Evolutionary conservation across 805 yeast species (phyloP).

Genomic region (Yamadazyma laniorum): DNA sequence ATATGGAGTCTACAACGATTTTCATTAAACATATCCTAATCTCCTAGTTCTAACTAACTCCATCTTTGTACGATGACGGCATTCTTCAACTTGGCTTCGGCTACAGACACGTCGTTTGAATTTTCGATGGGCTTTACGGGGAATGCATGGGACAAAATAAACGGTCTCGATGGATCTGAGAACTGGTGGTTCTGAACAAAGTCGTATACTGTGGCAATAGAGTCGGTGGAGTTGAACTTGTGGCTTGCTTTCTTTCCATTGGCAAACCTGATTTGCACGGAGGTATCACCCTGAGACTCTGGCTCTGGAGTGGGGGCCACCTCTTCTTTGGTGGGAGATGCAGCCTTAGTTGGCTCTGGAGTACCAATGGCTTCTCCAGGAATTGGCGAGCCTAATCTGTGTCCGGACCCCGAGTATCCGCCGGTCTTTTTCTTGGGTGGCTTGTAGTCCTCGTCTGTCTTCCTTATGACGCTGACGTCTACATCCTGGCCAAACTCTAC

Average conservation of each 20-base stretch:
- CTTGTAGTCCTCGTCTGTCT: slow-evolving; percentile 74
- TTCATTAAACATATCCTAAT: too few relatives aligned
- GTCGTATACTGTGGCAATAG: slow-evolving; percentile 65
- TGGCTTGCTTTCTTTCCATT: slow-evolving; percentile 70
- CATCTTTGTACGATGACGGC: slow-evolving; percentile 92
- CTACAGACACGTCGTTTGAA: slow-evolving; percentile 48
- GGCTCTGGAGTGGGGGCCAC: slow-evolving; percentile 12
- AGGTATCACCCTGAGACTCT: slow-evolving; percentile 58
- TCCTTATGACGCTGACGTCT: slow-evolving; percentile 81
- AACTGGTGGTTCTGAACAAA: slow-evolving; percentile 52
- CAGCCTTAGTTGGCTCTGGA: slow-evolving; percentile 12
- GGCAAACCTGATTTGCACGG: slow-evolving; percentile 80
- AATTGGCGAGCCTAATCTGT: slow-evolving; percentile 84
- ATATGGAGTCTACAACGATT: too few relatives aligned
- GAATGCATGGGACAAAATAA: slow-evolving; percentile 73
- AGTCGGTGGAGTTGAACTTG: slow-evolving; percentile 61
- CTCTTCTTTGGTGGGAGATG: slow-evolving; percentile 13
- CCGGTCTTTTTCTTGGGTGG: slow-evolving; percentile 62
- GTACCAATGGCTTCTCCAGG: slow-evolving; percentile 63
- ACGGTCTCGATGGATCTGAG: slow-evolving; percentile 50
- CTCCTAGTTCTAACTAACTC: slow-evolving; percentile 36
- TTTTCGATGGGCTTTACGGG: slow-evolving; percentile 75
- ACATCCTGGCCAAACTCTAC: slow-evolving; percentile 92
- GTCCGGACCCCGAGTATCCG: slow-evolving; percentile 79
- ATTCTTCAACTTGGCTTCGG: slow-evolving; percentile 73